Conservation (phyloP, 306 rosid genomes). For the Rosa chinensis region DNA sequence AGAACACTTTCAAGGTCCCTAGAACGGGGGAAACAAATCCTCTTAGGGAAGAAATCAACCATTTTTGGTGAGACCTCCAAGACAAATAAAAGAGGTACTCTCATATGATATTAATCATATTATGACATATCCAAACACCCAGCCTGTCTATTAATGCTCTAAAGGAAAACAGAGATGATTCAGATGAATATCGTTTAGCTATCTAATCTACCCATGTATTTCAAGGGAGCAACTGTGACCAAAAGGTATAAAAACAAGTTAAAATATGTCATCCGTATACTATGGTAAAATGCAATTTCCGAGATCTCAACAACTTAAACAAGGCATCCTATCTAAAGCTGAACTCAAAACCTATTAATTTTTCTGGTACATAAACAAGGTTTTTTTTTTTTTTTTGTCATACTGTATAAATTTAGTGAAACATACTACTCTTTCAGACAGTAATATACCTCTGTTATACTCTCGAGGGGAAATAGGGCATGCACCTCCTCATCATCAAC, state of each 20-base stretch:
- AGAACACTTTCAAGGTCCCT: slow-evolving; percentile 27
- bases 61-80: too few species aligned
- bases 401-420: slow-evolving; percentile 18
- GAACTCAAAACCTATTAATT: neutral
- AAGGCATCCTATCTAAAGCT: neutral
- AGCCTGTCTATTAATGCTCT: neutral
- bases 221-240: neutral
- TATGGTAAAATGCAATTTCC: neutral
- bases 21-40: neutral
- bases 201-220: neutral
- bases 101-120: slow-evolving; percentile 4
- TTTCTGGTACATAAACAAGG: slow-evolving; percentile 12
- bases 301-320: slow-evolving; percentile 10
- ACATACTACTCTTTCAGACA: slow-evolving; percentile 25
- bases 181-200: neutral
- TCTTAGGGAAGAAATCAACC: too few species aligned
- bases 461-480: slow-evolving; percentile 49
- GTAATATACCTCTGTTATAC: slow-evolving; percentile 66
- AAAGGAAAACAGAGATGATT: neutral
- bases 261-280: neutral
- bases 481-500: slow-evolving; percentile 78
- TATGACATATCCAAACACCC: slow-evolving; percentile 7
- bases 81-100: neutral
- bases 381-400: neutral
- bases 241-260: neutral